A percentile compares a stretch with the other conserved stretches of the same genome.
phyloP scores from a whole-genome alignment of 768 basidiomycete species.

The Cyathus striatus region DNA sequence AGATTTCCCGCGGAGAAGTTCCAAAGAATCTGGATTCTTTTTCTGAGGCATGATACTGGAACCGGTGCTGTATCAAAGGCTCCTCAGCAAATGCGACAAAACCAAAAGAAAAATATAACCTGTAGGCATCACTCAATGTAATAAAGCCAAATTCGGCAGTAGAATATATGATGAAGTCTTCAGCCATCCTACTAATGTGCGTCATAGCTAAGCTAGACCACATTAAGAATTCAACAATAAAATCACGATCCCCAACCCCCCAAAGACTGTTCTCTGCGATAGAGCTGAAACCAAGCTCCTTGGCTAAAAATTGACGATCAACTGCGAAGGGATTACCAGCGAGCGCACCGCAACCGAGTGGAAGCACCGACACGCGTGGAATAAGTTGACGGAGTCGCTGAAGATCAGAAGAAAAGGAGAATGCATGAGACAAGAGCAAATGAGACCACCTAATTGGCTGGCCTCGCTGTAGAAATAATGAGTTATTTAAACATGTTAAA shows the following conservation, averaged over 20 bases:
- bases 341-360: constrained; percentile 90
- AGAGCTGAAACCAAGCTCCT: constrained; percentile 83
- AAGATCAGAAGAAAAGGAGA: constrained; percentile 87
- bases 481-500: not conserved
- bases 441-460: constrained; percentile 99
- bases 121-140: constrained; percentile 95
- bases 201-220: constrained; percentile 91
- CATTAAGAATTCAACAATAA: constrained; percentile 95
- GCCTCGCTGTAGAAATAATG: constrained; percentile 67
- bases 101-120: constrained; percentile 37
- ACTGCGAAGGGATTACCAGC: constrained; percentile 96
- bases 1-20: constrained; percentile 91
- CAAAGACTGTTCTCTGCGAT: constrained; percentile 95
- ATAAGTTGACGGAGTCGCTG: constrained; percentile 78
- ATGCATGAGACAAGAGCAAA: constrained; percentile 90
- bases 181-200: constrained; percentile 91
- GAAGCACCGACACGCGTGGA: constrained; percentile 89
- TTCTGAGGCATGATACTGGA: constrained; percentile 99
- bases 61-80: constrained; percentile 65
- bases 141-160: constrained; percentile 97
- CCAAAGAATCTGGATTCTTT: constrained; percentile 96
- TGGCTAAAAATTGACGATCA: constrained; percentile 88
- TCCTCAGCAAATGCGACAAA: not conserved
- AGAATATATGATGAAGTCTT: constrained; percentile 95
- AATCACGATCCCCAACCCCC: constrained; percentile 96